These are phyloP conservation scores for Centella asiatica DNA, from an alignment of 129 eudicot species.

Conservation along the genomic window DNA sequence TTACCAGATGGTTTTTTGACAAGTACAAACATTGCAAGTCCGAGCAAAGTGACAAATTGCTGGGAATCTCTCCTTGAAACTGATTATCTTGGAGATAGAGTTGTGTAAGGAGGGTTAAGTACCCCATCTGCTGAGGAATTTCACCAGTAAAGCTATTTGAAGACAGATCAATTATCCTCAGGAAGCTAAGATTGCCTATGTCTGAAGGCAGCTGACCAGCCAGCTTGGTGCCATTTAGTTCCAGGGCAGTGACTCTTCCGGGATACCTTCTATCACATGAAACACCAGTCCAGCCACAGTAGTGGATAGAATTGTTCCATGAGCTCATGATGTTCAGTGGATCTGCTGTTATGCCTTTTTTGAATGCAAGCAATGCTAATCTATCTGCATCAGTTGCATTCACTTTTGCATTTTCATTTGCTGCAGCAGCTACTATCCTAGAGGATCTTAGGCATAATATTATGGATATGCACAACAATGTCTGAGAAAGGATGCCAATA, in stretches of 20 bases:
- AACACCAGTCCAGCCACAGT: conserved; percentile 18
- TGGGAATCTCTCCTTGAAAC: conserved; percentile 29
- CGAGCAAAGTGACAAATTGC: conserved; percentile 16
- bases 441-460: no score
- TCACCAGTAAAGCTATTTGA: conserved; percentile 15
- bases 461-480: no score
- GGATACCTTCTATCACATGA: conserved; percentile 8
- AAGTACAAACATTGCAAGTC: conserved; percentile 8
- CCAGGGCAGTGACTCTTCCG: conserved; percentile 4
- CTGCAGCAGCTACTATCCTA: no score
- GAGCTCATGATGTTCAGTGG: neutral
- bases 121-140: conserved; percentile 21
- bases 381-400: neutral
- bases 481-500: no score
- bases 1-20: conserved; percentile 12
- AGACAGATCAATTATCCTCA: neutral
- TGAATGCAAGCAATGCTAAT: neutral
- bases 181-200: conserved; percentile 17
- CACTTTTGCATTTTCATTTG: no score
- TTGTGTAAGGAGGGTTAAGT: conserved; percentile 1
- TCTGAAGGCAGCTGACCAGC: conserved; percentile 9
- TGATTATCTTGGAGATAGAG: conserved; percentile 14
- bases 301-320: conserved; percentile 1
- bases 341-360: neutral
- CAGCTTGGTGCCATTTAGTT: neutral